Base-by-base conservation (phyloP, 148 eudicot genomes). In the Camellia lanceoleosa region DNA sequence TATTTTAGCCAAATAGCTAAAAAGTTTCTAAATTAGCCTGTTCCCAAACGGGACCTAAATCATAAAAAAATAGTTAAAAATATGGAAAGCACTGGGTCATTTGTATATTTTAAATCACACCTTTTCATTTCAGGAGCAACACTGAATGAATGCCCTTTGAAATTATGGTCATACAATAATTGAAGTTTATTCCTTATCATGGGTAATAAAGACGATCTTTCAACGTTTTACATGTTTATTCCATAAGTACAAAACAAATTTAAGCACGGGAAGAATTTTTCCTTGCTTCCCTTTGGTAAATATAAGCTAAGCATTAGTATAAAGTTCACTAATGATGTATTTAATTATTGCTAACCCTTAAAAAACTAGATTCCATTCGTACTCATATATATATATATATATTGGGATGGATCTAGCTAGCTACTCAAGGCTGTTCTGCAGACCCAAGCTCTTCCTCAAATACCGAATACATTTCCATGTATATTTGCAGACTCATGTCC, bases 371-470 rank as follows among this genome's bases (percentile, higher is more conserved):
- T n/a, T 76, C 55, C 3, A n/a, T 43, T 41, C 10, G 42, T 13
- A 41, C 43, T 9, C 14, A 62, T 8, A n/a, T 5, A 18, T 46
- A 1, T 44, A 58, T 30, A 65, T 77, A 3, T 44, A 59, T 51
- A 65, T 16, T n/a, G 51, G 23, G 78, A 74, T 42, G 66, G 71
- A 51, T 64, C 71, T 64, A 10, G 71, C 12, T 19, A 11, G 75
- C 19, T 54, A 30, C 19, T 63, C 47, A 18, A 7, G 38, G 54
- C 38, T 20, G 30, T 52, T 38, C 43, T 51, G 49, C 58, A 66
- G 20, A 30, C 9, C 61, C 51, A 55, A 55, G 38, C 52, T 67
- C 64, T 18, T 23, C 23, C 72, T 7, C 3, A 51, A 44, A 67
- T 41, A 38, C 73, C 18, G 38, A 51, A 15, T 68, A 30, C 51